These are phyloP conservation scores for Erucastrum elatum DNA, from an alignment of 345 rosid genomes.

Conservation along the genomic window DNA sequence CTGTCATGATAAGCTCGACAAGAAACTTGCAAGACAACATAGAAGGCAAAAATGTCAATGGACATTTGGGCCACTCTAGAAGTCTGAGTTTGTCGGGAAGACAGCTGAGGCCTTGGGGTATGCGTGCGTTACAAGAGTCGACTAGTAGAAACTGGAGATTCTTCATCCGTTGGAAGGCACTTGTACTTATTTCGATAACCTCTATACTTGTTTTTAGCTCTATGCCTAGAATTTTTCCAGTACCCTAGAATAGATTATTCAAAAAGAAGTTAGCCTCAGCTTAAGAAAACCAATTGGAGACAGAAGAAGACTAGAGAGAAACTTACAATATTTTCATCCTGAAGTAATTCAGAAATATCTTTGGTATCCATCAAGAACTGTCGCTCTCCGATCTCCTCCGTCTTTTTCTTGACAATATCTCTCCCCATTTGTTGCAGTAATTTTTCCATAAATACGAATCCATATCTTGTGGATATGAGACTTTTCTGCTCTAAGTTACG, in stretches of 20 bases:
- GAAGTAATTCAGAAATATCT: not conserved
- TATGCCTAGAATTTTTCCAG: too few relatives aligned
- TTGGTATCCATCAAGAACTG: not conserved
- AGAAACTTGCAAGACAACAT: slow-evolving; percentile 10
- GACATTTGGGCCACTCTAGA: not conserved
- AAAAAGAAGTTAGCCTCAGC: too few relatives aligned
- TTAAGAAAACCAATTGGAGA: too few relatives aligned
- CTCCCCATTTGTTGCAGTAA: too few relatives aligned
- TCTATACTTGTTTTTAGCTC: too few relatives aligned
- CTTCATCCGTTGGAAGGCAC: not conserved
- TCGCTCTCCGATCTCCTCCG: not conserved
- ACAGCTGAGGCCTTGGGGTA: not conserved
- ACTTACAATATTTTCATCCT: too few relatives aligned
- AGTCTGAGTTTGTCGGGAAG: not conserved
- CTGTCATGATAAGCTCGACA: not conserved
- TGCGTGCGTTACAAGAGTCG: not conserved
- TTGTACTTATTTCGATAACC: not conserved
- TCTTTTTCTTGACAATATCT: not conserved
- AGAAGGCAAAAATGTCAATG: not conserved
- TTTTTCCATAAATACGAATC: not conserved
- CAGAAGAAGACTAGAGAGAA: too few relatives aligned
- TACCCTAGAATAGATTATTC: too few relatives aligned
- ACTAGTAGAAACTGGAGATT: not conserved
- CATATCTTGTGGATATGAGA: not conserved
- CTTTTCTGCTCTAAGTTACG: not conserved